Evolutionary conservation across 2,329 filamentous ascomycete species (phyloP).

Genomic region (Diaporthe velutina): DNA sequence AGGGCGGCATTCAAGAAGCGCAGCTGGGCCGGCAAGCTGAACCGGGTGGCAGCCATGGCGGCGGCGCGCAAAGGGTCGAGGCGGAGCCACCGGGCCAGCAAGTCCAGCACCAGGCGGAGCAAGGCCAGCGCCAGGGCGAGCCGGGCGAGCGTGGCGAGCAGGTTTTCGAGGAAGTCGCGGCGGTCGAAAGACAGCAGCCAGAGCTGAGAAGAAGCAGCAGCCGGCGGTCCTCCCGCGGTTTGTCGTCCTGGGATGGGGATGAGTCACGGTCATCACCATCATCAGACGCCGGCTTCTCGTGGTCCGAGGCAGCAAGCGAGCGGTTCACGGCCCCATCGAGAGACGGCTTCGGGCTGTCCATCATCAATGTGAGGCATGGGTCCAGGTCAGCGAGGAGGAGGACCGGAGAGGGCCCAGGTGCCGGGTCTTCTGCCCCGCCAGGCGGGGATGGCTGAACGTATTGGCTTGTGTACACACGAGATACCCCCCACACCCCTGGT

Average conservation of each 20-base stretch:
- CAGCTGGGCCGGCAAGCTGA: constrained; percentile 24
- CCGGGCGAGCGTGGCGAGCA: constrained; percentile 3
- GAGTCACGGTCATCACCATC: background rate
- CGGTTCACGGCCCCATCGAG: background rate
- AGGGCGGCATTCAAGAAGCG: constrained; percentile 29
- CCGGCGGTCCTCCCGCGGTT: background rate
- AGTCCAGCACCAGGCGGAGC: constrained; percentile 3
- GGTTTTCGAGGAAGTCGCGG: constrained; percentile 17
- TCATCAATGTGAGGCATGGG: background rate
- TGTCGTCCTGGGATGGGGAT: background rate
- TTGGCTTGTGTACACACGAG: background rate
- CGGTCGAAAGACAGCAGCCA: constrained; percentile 15
- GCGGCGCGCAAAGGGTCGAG: constrained; percentile 21
- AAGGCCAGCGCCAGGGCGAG: constrained; percentile 1
- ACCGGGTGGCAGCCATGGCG: constrained; percentile 24
- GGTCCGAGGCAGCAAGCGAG: constrained; percentile 21
- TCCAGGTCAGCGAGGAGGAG: background rate
- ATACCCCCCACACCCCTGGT: constrained; percentile 4
- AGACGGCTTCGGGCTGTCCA: constrained; percentile 21
- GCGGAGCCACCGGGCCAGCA: constrained; percentile 23
- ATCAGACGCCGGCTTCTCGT: constrained; percentile 10
- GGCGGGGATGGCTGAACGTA: background rate
- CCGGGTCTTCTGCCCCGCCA: background rate
- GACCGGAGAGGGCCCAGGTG: background rate
- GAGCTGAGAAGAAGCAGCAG: background rate